Evolutionary conservation across 1,139 yeast species (phyloP).

Genomic region (Scheffersomyces illinoinensis): DNA sequence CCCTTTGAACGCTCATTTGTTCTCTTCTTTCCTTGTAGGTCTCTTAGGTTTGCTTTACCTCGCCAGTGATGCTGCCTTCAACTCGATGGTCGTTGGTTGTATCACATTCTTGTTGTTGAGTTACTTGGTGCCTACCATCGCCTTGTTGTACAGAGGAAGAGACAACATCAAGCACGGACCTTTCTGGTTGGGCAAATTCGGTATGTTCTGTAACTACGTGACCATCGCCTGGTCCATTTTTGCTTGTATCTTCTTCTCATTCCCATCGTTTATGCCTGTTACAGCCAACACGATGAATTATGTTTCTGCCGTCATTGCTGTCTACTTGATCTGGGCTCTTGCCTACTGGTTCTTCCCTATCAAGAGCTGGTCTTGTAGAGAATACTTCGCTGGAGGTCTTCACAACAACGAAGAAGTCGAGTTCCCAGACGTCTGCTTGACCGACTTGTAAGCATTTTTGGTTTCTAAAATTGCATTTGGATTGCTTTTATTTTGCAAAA

Average conservation of each 20-base stretch:
- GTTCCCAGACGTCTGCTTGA: conserved; percentile 46
- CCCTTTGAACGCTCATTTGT: conserved; percentile 47
- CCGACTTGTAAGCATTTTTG: conserved; percentile 15
- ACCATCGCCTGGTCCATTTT: conserved; percentile 61
- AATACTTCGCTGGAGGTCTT: conserved; percentile 47
- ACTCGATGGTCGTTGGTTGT: conserved; percentile 48
- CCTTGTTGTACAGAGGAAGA: conserved; percentile 59
- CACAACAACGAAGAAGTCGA: conserved; percentile 45
- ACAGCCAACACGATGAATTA: conserved; percentile 66
- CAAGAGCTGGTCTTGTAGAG: conserved; percentile 39
- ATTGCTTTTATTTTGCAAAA: conserved; percentile 1
- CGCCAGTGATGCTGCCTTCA: conserved; percentile 45
- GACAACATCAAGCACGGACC: conserved; percentile 66
- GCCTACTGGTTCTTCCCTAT: conserved; percentile 59
- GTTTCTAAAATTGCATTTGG: conserved; percentile 4
- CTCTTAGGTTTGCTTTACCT: conserved; percentile 43
- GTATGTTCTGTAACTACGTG: conserved; percentile 54
- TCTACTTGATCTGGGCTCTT: conserved; percentile 53
- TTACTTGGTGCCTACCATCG: conserved; percentile 44
- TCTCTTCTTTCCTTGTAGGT: conserved; percentile 40
- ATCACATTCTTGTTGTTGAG: conserved; percentile 44
- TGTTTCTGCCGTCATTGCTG: conserved; percentile 64
- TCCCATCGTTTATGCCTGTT: conserved; percentile 69
- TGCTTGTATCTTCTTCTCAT: conserved; percentile 62
- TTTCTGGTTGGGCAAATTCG: conserved; percentile 58